A percentile compares a stretch with the other conserved stretches of the same genome.
Conservation (phyloP, 2,329 filamentous ascomycete species). For the Alternaria solani region DNA sequence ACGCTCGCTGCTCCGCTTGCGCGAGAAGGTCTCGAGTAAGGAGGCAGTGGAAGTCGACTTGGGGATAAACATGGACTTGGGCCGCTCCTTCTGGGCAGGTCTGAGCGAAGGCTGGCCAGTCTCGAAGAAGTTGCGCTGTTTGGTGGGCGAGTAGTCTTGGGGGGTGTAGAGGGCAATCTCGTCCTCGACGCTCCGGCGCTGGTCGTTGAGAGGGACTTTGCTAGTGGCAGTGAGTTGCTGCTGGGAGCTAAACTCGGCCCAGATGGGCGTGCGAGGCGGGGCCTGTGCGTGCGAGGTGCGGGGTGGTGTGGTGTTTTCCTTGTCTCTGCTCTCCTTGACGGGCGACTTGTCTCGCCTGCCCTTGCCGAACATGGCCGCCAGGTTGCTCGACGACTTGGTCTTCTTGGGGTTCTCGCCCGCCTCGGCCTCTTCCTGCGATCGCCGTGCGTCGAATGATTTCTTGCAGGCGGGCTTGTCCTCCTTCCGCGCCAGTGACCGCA, state of each 20-base stretch:
- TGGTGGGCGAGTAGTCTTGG: slow-evolving; percentile 66
- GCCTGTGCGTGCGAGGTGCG: slow-evolving; percentile 55
- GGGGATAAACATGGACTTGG: slow-evolving; percentile 60
- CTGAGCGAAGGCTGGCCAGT: slow-evolving; percentile 56
- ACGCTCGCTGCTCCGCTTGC: slow-evolving; percentile 48
- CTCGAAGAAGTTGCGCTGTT: slow-evolving; percentile 68
- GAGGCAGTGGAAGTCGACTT: slow-evolving; percentile 53
- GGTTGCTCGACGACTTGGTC: slow-evolving; percentile 81
- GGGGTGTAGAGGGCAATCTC: slow-evolving; percentile 68
- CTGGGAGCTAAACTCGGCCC: slow-evolving; percentile 72
- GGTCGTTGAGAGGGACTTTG: slow-evolving; percentile 56
- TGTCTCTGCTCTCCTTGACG: slow-evolving; percentile 65
- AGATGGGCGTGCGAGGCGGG: slow-evolving; percentile 72
- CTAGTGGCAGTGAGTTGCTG: slow-evolving; percentile 48
- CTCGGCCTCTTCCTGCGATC: slow-evolving; percentile 38
- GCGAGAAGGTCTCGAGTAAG: slow-evolving; percentile 50
- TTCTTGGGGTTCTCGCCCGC: slow-evolving; percentile 65
- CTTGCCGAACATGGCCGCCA: slow-evolving; percentile 78
- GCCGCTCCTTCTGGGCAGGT: slow-evolving; percentile 52
- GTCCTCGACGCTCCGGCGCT: slow-evolving; percentile 57
- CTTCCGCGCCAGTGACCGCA: slow-evolving; percentile 61
- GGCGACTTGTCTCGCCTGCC: slow-evolving; percentile 69
- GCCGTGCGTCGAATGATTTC: slow-evolving; percentile 41
- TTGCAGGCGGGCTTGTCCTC: slow-evolving; percentile 45
- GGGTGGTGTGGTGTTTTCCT: slow-evolving; percentile 79